These are phyloP conservation scores for Phaeophleospora eucalypticola DNA, from an alignment of 2,329 filamentous ascomycete species.

Conservation along the genomic window DNA sequence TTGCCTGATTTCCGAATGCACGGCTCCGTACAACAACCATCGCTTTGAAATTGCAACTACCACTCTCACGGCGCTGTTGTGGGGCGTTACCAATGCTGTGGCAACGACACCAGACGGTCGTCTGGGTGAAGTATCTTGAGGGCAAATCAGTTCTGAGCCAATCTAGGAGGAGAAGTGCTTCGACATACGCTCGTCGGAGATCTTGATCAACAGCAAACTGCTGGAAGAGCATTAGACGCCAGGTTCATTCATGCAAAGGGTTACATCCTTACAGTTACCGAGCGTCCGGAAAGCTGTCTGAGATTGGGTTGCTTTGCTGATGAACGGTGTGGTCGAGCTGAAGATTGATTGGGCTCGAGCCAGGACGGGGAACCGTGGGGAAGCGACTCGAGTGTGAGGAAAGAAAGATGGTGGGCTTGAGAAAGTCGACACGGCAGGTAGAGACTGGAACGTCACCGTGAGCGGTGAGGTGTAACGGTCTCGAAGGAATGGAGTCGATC, in stretches of 20 bases:
- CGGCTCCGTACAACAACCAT: background rate
- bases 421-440: conserved; percentile 3
- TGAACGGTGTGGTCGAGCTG: background rate
- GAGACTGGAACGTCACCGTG: conserved; percentile 2
- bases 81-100: background rate
- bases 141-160: background rate
- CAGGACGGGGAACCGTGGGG: background rate
- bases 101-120: background rate
- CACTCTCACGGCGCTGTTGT: background rate
- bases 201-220: background rate
- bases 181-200: too few relatives aligned
- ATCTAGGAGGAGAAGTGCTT: too few relatives aligned
- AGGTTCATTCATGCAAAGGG: background rate
- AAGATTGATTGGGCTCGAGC: conserved; percentile 1
- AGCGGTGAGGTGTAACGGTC: background rate
- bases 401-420: background rate
- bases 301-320: too few relatives aligned
- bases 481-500: conserved; percentile 1
- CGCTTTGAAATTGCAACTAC: background rate
- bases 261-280: conserved; percentile 1
- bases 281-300: background rate
- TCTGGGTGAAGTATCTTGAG: too few relatives aligned
- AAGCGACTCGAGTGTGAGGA: conserved; percentile 1
- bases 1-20: background rate
- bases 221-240: background rate